A percentile compares a stretch with the other conserved stretches of the same genome.
Evolutionary conservation across 257 asterid genomes (phyloP).

Genomic region (Linaria vulgaris): DNA sequence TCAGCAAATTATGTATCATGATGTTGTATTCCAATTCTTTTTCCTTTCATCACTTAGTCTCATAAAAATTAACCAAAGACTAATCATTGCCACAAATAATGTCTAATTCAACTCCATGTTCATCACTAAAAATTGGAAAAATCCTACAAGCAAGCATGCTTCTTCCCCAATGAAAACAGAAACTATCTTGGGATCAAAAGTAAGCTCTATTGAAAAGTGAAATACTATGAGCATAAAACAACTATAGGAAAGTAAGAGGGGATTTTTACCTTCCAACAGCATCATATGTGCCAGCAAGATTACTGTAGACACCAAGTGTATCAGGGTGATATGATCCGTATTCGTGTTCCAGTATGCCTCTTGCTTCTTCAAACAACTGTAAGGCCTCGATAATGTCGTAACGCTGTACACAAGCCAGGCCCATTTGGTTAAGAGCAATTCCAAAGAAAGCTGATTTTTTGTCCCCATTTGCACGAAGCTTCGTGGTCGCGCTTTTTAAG

Average conservation of each 20-base stretch:
- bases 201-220: not conserved
- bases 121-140: not conserved
- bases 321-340: constrained; percentile 90
- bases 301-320: constrained; percentile 92
- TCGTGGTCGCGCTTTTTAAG: constrained; percentile 54
- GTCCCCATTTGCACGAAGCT: constrained; percentile 87
- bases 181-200: not conserved
- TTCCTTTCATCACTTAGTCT: not conserved
- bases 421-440: constrained; percentile 91
- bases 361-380: constrained; percentile 86
- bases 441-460: constrained; percentile 94
- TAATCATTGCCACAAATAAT: not conserved
- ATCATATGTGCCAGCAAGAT: constrained; percentile 94
- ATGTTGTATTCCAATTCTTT: constrained; percentile 1
- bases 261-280: constrained; percentile 83
- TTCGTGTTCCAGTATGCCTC: constrained; percentile 80
- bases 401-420: constrained; percentile 84
- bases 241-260: not conserved
- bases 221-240: not conserved
- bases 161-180: not conserved
- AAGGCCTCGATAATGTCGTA: constrained; percentile 78
- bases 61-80: not conserved
- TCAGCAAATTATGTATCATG: constrained; percentile 15
- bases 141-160: not conserved
- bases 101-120: not conserved